Percentiles rank a stretch among this genome's conserved stretches.
Conservation (phyloP, 495 filamentous ascomycete species). For the Daldinia caldariorum region DNA sequence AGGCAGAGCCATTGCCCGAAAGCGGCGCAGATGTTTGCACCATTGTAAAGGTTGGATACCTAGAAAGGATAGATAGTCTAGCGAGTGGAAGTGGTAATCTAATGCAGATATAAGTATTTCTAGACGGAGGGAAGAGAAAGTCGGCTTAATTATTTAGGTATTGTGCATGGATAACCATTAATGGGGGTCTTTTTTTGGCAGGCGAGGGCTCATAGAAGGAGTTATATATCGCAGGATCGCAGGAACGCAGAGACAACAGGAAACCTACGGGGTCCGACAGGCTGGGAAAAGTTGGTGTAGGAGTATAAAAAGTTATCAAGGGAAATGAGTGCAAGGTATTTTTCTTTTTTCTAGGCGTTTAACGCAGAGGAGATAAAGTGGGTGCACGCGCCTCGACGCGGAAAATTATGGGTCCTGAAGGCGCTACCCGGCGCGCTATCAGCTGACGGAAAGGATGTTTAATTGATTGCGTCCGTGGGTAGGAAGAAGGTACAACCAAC, state of each 20-base stretch:
- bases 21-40: conserved; percentile 15
- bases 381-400: conserved; percentile 37
- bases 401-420: conserved; percentile 19
- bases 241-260: background rate
- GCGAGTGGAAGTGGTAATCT: background rate
- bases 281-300: background rate
- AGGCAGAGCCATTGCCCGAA: conserved; percentile 26
- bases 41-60: conserved; percentile 27
- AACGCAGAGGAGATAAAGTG: conserved; percentile 24
- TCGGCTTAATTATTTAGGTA: background rate
- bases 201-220: background rate
- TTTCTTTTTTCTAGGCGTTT: conserved; percentile 29
- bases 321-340: conserved; percentile 16
- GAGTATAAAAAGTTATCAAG: conserved; percentile 1
- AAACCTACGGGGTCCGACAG: background rate
- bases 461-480: conserved; percentile 33
- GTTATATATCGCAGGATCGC: background rate
- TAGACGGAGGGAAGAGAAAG: background rate
- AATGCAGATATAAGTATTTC: background rate
- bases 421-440: conserved; percentile 41
- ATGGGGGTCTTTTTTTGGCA: background rate
- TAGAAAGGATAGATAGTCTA: background rate
- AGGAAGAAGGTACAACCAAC: background rate
- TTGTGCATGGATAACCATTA: background rate
- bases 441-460: conserved; percentile 44